A percentile compares a stretch with the other conserved stretches of the same genome.
Conservation (phyloP, 2,329 filamentous ascomycete genomes). For the Cytospora paraplurivora region DNA sequence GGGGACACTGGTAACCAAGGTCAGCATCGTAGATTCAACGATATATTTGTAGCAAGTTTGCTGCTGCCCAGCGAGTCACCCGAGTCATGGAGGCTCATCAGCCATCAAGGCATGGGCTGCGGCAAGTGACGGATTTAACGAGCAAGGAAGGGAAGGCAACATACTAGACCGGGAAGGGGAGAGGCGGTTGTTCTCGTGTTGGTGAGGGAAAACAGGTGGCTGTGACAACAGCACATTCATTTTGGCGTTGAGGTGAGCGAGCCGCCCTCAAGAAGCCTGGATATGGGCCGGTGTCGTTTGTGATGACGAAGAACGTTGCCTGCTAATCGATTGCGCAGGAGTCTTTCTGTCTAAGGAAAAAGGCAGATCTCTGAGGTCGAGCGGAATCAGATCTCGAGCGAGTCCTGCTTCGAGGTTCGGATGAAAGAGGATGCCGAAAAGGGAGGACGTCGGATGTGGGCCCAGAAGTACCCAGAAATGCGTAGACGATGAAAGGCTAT, state of each 20-base stretch:
- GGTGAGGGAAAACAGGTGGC: slow-evolving; percentile 60
- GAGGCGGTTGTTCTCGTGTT: slow-evolving; percentile 57
- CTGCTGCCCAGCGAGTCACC: neutral
- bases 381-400: slow-evolving; percentile 16
- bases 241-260: slow-evolving; percentile 30
- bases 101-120: neutral
- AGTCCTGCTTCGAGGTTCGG: slow-evolving; percentile 14
- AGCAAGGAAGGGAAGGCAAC: slow-evolving; percentile 36
- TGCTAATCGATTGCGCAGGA: neutral
- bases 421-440: slow-evolving; percentile 18
- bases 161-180: slow-evolving; percentile 59
- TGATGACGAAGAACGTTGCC: slow-evolving; percentile 3
- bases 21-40: slow-evolving; percentile 12
- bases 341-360: neutral
- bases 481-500: neutral
- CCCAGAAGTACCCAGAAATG: slow-evolving; percentile 9
- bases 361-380: slow-evolving; percentile 6
- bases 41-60: neutral
- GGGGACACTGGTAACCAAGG: slow-evolving; percentile 46
- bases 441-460: slow-evolving; percentile 8
- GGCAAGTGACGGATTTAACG: neutral
- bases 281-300: neutral
- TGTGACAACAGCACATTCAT: slow-evolving; percentile 68
- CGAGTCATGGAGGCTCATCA: slow-evolving; percentile 19
- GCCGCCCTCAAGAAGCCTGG: slow-evolving; percentile 5